Base-by-base conservation (phyloP, 495 filamentous ascomycete species). In the Tetracladium setigerum region DNA sequence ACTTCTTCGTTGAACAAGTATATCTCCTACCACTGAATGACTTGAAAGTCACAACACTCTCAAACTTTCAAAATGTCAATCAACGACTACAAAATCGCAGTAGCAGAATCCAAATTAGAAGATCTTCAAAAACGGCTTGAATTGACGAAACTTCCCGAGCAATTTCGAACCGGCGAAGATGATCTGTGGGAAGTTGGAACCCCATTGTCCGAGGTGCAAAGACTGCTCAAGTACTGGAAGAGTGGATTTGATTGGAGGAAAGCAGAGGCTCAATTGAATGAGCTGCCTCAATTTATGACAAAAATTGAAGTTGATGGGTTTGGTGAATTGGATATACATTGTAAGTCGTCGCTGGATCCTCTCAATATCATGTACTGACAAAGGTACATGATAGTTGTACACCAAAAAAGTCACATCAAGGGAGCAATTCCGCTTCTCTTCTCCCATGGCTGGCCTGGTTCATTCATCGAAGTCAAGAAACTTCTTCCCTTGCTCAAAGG, bases 391-490 rank as follows among this genome's bases (percentile, higher is more conserved):
- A n/a, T n/a, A n/a, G n/a, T 74, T 46, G 57, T 79, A 32, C 77
- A 84, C 59, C 68, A 80, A 44, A 67, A 61, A 22, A 75, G 71
- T 43, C 50, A 55, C 6, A 64, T 62, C n/a, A 40, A 62, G 11
- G 64, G 64, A 31, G 75, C 75, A 0, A 69, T 82, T 38, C 78
- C 78, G 0, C 53, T 82, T 33, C 58, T 82, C 7, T 80, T 80
- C 48, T 56, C 74, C 15, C 78, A 82, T 58, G 78, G 78, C 13
- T 79, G 79, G 81, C 83, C 83, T 2, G 82, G 84, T 1, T 79
- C 68, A 42, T 86, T 87, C 61, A 50, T 84, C 45, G 84, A 87
- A 63, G 79, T 77, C 1, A 69, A 63, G 10, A 83, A 84, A 51
- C 61, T 87, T 24, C 65, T 88, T 2, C 73, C 78, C 2, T 60